These are phyloP conservation scores for Ascoidea asiatica DNA, from an alignment of 805 yeast species.

Conservation along the genomic window DNA sequence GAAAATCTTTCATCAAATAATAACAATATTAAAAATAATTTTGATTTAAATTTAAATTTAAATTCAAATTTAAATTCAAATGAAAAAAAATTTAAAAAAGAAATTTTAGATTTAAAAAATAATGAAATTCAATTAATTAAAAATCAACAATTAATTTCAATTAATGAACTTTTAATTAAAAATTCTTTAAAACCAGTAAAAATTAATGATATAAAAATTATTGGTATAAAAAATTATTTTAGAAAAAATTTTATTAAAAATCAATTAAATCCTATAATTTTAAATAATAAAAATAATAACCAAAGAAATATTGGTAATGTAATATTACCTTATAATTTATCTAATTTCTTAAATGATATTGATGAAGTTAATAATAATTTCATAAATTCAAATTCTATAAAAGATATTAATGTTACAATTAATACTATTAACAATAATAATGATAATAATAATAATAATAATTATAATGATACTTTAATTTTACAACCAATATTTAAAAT, in stretches of 20 bases:
- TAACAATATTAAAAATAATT: too few species aligned
- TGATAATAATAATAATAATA: not conserved
- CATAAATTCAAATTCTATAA: slow-evolving; percentile 3
- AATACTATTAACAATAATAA: not conserved
- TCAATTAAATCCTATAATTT: slow-evolving; percentile 8
- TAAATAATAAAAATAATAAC: too few species aligned
- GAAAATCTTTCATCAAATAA: too few species aligned
- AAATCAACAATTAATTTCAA: not conserved
- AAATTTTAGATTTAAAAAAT: too few species aligned
- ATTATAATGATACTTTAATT: slow-evolving; percentile 1
- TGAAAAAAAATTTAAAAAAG: too few species aligned
- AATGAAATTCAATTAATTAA: too few species aligned
- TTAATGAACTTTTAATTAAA: not conserved
- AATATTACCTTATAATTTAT: not conserved
- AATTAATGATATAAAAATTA: too few species aligned
- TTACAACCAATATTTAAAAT: slow-evolving; percentile 14
- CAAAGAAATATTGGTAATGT: not conserved
- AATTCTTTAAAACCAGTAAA: not conserved
- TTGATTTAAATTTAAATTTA: too few species aligned
- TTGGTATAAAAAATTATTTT: not conserved
- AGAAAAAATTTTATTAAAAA: slow-evolving; percentile 4
- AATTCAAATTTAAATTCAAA: too few species aligned
- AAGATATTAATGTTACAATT: slow-evolving; percentile 1
- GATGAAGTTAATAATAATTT: slow-evolving; percentile 6
- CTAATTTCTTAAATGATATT: slow-evolving; percentile 2